A percentile compares a stretch with the other conserved stretches of the same genome.
These are phyloP conservation scores for Conticribra guillardii DNA, from an alignment of 108 stramenopile species.

Conservation along the genomic window DNA sequence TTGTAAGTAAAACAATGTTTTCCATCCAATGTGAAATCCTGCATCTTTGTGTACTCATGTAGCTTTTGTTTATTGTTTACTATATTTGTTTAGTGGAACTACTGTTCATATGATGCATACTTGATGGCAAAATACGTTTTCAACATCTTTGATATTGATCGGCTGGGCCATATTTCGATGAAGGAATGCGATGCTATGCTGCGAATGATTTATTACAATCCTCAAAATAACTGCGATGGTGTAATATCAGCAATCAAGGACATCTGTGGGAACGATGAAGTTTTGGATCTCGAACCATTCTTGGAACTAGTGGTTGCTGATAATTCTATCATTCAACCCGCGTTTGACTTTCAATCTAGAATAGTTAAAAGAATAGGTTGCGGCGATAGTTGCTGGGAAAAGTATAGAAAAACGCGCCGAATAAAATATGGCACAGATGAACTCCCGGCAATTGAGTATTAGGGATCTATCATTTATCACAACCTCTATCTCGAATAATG, in stretches of 20 bases:
- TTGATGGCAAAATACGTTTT: conserved; percentile 53
- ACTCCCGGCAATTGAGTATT: conserved; percentile 1
- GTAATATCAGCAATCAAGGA: conserved; percentile 25
- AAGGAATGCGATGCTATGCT: conserved; percentile 55
- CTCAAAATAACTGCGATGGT: not conserved
- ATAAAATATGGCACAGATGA: conserved; percentile 14
- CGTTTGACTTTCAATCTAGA: conserved; percentile 50
- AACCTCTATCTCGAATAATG: not conserved
- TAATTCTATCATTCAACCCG: conserved; percentile 41
- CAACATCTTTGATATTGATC: conserved; percentile 62
- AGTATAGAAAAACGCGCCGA: conserved; percentile 7
- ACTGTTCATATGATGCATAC: conserved; percentile 55
- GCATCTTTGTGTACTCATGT: not conserved
- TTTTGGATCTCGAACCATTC: conserved; percentile 34
- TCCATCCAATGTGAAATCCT: not conserved
- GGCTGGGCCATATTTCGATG: conserved; percentile 33
- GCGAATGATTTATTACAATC: conserved; percentile 40
- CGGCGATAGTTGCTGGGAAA: conserved; percentile 1
- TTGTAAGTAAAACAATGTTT: not conserved
- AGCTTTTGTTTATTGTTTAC: not conserved
- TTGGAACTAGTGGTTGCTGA: conserved; percentile 16
- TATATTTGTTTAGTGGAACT: conserved; percentile 48
- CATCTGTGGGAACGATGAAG: conserved; percentile 6
- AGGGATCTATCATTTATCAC: not conserved
- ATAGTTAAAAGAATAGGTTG: conserved; percentile 14